These are phyloP conservation scores for Prunus kanzakura DNA, from an alignment of 306 rosid species.

Conservation along the genomic window DNA sequence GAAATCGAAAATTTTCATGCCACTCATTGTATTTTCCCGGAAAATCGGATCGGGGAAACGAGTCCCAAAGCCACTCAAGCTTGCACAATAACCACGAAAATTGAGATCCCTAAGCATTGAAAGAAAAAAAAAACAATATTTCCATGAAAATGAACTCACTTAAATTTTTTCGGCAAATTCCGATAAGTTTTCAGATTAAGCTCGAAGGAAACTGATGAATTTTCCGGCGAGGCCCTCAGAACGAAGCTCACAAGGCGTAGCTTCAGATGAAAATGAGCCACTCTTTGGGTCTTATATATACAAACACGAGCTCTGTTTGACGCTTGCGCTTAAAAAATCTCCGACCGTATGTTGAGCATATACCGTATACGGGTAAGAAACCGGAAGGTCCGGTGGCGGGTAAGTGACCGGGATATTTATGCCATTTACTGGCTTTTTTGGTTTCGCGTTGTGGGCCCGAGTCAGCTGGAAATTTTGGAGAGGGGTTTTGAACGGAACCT, in stretches of 20 bases:
- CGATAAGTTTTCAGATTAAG: neutral
- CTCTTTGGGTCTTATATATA: slow-evolving; percentile 5
- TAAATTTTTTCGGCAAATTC: neutral
- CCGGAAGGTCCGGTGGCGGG: slow-evolving; percentile 2
- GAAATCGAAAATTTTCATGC: neutral
- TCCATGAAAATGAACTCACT: slow-evolving; percentile 22
- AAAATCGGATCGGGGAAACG: slow-evolving; percentile 35
- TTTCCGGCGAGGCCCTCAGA: slow-evolving; percentile 1
- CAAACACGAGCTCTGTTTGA: neutral
- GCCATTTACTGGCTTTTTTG: neutral
- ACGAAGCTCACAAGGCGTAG: slow-evolving; percentile 8
- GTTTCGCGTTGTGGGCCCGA: neutral
- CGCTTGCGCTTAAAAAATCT: neutral
- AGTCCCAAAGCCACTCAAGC: slow-evolving; percentile 16
- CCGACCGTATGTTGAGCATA: neutral
- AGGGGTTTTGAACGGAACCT: neutral
- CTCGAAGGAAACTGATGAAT: neutral
- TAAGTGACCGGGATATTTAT: neutral
- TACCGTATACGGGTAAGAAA: neutral
- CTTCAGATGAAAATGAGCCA: neutral
- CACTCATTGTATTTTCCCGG: slow-evolving; percentile 19
- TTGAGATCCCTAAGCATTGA: slow-evolving; percentile 23
- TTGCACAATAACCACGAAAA: slow-evolving; percentile 6
- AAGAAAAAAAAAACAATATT: neutral
- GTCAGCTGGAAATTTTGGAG: slow-evolving; percentile 16